Base-by-base conservation (phyloP, 139 green algal genomes). In the Auxenochlorella pyrenoidosa region DNA sequence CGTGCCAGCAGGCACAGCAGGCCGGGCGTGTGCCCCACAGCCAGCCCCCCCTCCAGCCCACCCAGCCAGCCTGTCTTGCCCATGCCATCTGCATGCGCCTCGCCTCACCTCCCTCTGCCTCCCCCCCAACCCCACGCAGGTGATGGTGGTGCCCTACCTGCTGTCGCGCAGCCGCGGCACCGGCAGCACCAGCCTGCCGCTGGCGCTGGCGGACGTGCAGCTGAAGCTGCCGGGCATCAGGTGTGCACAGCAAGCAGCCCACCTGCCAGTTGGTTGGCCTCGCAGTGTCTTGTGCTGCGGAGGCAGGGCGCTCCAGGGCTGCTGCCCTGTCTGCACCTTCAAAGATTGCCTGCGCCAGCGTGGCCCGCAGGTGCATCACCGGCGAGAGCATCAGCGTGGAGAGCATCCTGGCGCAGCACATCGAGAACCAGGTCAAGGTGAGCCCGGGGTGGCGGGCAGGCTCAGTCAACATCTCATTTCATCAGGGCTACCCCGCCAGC, bases 401-500 rank as follows among this genome's bases (percentile, higher is more conserved):
- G 43, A 63, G 30, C 43, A 47, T 81, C 43, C 70, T 88, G 13
- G 44, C 84, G 8, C 38, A 63, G 65, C 68, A 87, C 68, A 88
- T 88, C 40, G 47, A 83, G 38, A 83, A 86, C 81, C 84, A 88
- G n/a, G 83, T 88, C 28, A 44, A 75, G 79, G 75, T 68, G 60
- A 51, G 41, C 26, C 34, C 28, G 38, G 68, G 26, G 28, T 73
- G 65, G 65, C 22, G 10, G 65, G 65, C 60, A 32, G 60, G 24
- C n/a, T n/a, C n/a, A n/a, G n/a, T n/a, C n/a, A n/a, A n/a, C n/a
- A n/a, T n/a, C n/a, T n/a, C n/a, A n/a, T n/a, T n/a, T n/a, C n/a
- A n/a, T n/a, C n/a, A n/a, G n/a, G n/a, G n/a, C n/a, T n/a, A n/a
- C n/a, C n/a, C n/a, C n/a, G n/a, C n/a, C n/a, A n/a, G n/a, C n/a